Percentiles rank a stretch among this genome's conserved stretches.
These are phyloP conservation scores for Claviceps sp. DNA, from an alignment of 2,329 filamentous ascomycete species.

Conservation along the genomic window DNA sequence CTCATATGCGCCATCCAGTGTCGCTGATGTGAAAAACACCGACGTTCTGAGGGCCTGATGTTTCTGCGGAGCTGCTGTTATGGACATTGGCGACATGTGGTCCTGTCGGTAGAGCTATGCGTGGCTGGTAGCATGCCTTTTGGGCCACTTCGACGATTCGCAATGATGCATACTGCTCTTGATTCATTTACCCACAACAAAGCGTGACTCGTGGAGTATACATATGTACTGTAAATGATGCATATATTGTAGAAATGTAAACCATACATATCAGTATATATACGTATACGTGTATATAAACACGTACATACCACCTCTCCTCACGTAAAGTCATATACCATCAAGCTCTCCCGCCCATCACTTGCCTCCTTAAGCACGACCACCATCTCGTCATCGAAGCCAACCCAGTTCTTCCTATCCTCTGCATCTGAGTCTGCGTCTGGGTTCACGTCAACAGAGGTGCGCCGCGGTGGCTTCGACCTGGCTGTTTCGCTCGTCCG, in stretches of 20 bases:
- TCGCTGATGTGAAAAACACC: too few relatives aligned
- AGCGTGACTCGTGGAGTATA: too few relatives aligned
- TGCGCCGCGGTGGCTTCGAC: not conserved
- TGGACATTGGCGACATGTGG: too few relatives aligned
- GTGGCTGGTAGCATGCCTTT: too few relatives aligned
- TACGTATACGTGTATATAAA: not conserved
- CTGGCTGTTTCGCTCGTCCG: not conserved
- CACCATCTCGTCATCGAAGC: conserved; percentile 88
- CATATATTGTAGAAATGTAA: not conserved
- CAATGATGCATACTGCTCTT: too few relatives aligned
- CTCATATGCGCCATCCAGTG: too few relatives aligned
- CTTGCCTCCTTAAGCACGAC: conserved; percentile 63
- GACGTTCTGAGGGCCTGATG: too few relatives aligned
- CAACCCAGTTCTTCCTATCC: conserved; percentile 52
- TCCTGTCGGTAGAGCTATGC: too few relatives aligned
- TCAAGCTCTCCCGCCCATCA: conserved; percentile 55
- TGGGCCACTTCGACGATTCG: too few relatives aligned
- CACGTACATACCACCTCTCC: too few relatives aligned
- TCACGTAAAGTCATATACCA: conserved; percentile 74
- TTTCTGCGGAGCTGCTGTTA: too few relatives aligned
- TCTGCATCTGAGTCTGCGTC: conserved; percentile 26
- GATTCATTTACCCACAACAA: too few relatives aligned
- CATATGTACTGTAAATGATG: not conserved
- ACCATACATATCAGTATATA: not conserved
- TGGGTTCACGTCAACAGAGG: conserved; percentile 9